Evolutionary conservation across 1,284 basidiomycete species (phyloP), one percentile per base, ranked within the genome.

Genomic region (Mycosarcoma maydis): DNA sequence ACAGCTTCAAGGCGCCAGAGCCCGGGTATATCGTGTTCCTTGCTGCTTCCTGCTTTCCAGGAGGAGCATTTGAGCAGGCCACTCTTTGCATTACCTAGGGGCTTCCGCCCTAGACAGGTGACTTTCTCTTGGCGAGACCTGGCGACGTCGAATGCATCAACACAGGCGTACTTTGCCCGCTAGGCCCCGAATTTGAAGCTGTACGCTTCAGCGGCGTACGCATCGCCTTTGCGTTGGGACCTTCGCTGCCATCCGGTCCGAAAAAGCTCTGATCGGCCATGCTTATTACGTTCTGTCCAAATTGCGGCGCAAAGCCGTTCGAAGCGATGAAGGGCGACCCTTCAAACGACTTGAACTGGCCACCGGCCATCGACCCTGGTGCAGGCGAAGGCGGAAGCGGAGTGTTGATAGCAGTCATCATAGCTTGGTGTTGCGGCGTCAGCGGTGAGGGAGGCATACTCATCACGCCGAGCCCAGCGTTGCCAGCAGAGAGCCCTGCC

Each of bases 311-410:
- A 33, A 65, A 66, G 22, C 51, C 67, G 10, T 71, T 71, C 6
- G 47, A 36, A 16, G 34, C 32, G 11, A 65, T 20, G 23, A 47
- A 62, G 2, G 62, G 57, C 23, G 54, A 56, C 17, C 52, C 37
- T 8, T 56, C 50, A 26, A 62, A 66, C n/a, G 52, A 29, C 33
- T 59, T 64, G 44, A 60, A 68, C 38, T 72, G 58, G 2, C 61
- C 61, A 13, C 47, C 46, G 3, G 30, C 34, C 43, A 66, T 38
- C 5, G 51, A 23, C 9, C 62, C 62, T n/a, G 55, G 64, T 20
- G 72, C 72, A 11, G 75, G 75, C 11, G 73, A 75, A 9, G 75
- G 75, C 4, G 75, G 75, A 2, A 76, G 41, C n/a, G 73, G 75
- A 24, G 70, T 76, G 33, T 75, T 76, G 57, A 76, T 70, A 22